Evolutionary conservation across 2,329 filamentous ascomycete species (phyloP).

Genomic region (Phoma sp.): DNA sequence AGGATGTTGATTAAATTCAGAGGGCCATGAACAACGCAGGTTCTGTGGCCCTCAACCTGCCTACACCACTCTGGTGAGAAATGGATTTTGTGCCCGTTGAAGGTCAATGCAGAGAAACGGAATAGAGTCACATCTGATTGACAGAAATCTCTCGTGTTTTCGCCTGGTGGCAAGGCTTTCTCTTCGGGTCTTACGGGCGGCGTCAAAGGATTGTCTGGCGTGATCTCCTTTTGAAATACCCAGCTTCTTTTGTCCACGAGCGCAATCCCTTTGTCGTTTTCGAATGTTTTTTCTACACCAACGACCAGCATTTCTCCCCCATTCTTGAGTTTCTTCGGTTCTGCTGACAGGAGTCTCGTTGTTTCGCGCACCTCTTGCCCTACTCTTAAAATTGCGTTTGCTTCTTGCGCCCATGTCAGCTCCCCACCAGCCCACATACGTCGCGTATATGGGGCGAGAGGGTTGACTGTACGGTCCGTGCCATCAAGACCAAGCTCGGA

Average conservation of each 20-base stretch:
- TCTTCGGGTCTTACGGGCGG: slow-evolving; percentile 23
- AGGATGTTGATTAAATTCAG: slow-evolving; percentile 66
- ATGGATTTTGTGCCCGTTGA: slow-evolving; percentile 93
- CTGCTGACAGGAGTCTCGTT: slow-evolving; percentile 53
- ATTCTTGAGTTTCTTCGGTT: slow-evolving; percentile 57
- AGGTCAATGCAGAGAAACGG: slow-evolving; percentile 88
- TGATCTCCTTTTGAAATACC: slow-evolving; percentile 54
- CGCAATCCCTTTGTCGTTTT: slow-evolving; percentile 39
- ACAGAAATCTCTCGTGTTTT: slow-evolving; percentile 58
- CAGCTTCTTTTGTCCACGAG: slow-evolving; percentile 46
- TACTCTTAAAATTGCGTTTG: slow-evolving; percentile 28
- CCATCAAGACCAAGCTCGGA: slow-evolving; percentile 76
- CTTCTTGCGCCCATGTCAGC: slow-evolving; percentile 60
- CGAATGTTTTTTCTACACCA: slow-evolving; percentile 62
- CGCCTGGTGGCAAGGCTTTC: slow-evolving; percentile 27
- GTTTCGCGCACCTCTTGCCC: slow-evolving; percentile 51
- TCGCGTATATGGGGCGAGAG: slow-evolving; percentile 71
- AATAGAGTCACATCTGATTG: slow-evolving; percentile 78
- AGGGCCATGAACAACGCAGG: slow-evolving; percentile 85
- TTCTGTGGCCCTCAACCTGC: slow-evolving; percentile 73
- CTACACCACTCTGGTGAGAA: slow-evolving; percentile 75
- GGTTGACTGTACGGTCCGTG: slow-evolving; percentile 79
- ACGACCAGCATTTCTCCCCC: slow-evolving; percentile 65
- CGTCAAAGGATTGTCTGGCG: slow-evolving; percentile 45
- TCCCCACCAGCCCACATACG: slow-evolving; percentile 93